Evolutionary conservation across 306 rosid species (phyloP), one percentile per base, ranked within the genome.

Genomic region (Vigna unguiculata): DNA sequence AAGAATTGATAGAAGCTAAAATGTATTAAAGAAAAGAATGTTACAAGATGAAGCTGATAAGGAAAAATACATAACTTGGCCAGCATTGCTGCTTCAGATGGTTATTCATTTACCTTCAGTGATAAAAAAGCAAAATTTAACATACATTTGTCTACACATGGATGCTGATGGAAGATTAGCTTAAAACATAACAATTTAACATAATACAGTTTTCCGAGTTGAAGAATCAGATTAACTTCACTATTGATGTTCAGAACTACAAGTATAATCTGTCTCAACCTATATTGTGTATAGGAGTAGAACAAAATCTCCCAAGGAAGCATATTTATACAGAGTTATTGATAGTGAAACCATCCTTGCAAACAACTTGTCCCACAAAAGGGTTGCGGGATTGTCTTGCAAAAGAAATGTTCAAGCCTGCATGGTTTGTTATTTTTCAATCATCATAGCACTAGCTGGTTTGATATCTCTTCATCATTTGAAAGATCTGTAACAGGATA

Each of bases 301-400:
- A 71, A 72, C 79, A 79, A 83, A 79, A 80, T 62, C 79, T 71
- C 78, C 61, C 52, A 25, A 75, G 32, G 40, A 24, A 75, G 55
- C 28, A 49, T 64, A 43, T 43, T 59, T 74, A 59, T 30, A 36
- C 53, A 36, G 54, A 24, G 6, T 79, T 70, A 53, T 80, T 71
- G 76, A 57, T 24, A 47, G 30, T 79, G 64, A 47, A 64, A 38
- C 75, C 36, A 69, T 70, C 52, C 71, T 46, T 54, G 60, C 65
- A 70, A 54, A 61, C 45, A 76, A 65, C 12, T 13, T 59, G 45
- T 46, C 77, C 51, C 78, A 32, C 74, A 68, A 14, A 3, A 2
- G 69, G 40, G 52, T 30, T 57, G 53, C 70, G 74, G 77, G 69
- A 61, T 52, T 74, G 51, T 45, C 47, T 45, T 16, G 71, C 64